phyloP scores from a whole-genome alignment of 495 filamentous ascomycete species.

The Xylaria sp. region DNA sequence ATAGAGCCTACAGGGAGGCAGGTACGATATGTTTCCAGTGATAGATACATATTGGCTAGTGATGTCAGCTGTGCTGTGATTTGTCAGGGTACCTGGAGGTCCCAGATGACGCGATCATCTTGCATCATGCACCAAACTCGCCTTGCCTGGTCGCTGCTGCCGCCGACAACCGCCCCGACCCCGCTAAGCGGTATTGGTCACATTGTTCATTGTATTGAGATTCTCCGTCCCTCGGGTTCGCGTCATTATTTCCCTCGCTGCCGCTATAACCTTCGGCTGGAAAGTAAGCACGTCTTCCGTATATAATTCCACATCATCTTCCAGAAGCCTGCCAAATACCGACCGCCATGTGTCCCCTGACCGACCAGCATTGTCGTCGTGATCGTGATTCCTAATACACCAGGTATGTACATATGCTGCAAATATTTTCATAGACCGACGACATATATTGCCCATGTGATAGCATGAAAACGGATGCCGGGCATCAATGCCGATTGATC shows the following conservation, averaged over 20 bases:
- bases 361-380: background rate
- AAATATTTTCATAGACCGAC: background rate
- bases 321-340: background rate
- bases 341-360: constrained; percentile 2
- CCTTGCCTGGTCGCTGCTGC: constrained; percentile 13
- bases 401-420: no score
- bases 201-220: background rate
- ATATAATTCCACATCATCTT: constrained; percentile 11
- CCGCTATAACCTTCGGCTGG: background rate
- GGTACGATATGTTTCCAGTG: background rate
- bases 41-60: background rate
- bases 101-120: constrained; percentile 21
- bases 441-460: background rate
- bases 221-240: background rate
- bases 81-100: constrained; percentile 24
- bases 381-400: background rate
- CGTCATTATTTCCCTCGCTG: background rate
- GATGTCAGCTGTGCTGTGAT: constrained; percentile 23
- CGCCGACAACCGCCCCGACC: constrained; percentile 26
- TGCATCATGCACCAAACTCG: constrained; percentile 24
- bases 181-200: background rate
- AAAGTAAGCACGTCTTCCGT: background rate
- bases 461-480: background rate
- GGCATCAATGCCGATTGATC: background rate
- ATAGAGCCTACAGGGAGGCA: background rate